phyloP scores from a whole-genome alignment of 371 early-diverging fungal species.

The Circinella minor region DNA sequence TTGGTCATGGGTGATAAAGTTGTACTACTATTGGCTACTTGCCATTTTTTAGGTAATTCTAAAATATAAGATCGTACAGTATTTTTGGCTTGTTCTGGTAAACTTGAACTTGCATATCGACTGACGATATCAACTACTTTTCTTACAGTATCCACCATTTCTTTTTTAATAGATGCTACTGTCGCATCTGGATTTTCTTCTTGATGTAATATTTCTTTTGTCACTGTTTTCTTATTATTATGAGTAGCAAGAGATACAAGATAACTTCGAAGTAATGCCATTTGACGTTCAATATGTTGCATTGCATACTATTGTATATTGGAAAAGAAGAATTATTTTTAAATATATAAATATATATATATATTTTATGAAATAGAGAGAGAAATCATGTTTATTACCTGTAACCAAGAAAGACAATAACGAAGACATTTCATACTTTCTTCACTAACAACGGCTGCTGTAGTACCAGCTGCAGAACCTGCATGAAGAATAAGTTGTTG shows the following conservation, averaged over 20 bases:
- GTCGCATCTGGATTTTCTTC: constrained; percentile 14
- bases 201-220: neutral
- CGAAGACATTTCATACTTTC: constrained; percentile 75
- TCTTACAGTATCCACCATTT: constrained; percentile 83
- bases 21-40: constrained; percentile 38
- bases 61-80: constrained; percentile 87
- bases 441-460: constrained; percentile 73
- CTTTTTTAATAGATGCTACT: constrained; percentile 64
- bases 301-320: constrained; percentile 84
- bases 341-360: too few species aligned
- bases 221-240: constrained; percentile 12
- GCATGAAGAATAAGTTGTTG: constrained; percentile 69
- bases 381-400: constrained; percentile 37
- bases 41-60: constrained; percentile 79
- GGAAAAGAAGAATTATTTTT: too few species aligned
- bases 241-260: constrained; percentile 57
- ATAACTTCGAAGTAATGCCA: constrained; percentile 66
- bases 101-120: constrained; percentile 79
- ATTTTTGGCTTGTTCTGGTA: constrained; percentile 80
- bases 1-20: constrained; percentile 27
- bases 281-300: constrained; percentile 78
- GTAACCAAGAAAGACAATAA: constrained; percentile 82
- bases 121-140: constrained; percentile 85
- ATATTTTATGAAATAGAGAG: too few species aligned
- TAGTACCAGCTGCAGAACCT: constrained; percentile 67